phyloP scores from a whole-genome alignment of 805 yeast species.

The Saccharomycopsis guyanensis region DNA sequence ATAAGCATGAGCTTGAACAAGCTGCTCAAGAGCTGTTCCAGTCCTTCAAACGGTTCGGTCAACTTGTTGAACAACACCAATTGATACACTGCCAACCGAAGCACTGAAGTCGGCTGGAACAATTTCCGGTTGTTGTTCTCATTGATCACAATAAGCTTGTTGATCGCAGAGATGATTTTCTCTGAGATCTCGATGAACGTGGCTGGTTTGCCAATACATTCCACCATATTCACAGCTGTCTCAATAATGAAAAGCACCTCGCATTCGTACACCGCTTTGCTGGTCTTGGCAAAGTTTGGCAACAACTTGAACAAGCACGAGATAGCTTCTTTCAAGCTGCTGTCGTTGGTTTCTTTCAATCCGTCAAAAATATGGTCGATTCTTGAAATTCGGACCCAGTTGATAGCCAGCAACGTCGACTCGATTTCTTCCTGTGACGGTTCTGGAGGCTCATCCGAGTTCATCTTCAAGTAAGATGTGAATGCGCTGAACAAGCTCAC shows the following conservation, averaged over 20 bases:
- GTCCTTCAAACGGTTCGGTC: not conserved
- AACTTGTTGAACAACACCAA: constrained; percentile 38
- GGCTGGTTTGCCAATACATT: not conserved
- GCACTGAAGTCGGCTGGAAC: constrained; percentile 24
- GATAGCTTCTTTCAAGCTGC: constrained; percentile 2
- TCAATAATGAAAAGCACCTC: constrained; percentile 45
- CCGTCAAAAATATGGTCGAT: constrained; percentile 9
- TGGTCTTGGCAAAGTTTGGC: constrained; percentile 7
- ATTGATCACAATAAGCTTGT: constrained; percentile 19
- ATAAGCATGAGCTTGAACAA: not conserved
- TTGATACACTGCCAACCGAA: constrained; percentile 46
- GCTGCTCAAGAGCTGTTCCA: not conserved
- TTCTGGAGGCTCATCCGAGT: constrained; percentile 77
- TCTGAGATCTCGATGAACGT: constrained; percentile 20
- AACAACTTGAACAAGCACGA: constrained; percentile 4
- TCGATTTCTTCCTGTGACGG: constrained; percentile 93
- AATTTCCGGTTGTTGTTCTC: constrained; percentile 28
- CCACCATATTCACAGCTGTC: constrained; percentile 24
- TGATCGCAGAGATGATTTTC: constrained; percentile 22
- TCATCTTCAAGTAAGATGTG: constrained; percentile 85
- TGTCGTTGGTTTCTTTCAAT: not conserved
- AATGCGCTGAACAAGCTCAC: constrained; percentile 81
- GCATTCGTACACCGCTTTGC: constrained; percentile 36
- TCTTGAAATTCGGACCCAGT: constrained; percentile 57
- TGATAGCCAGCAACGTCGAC: constrained; percentile 71